Conservation (phyloP, 345 rosid genomes). For the Mercurialis annua region DNA sequence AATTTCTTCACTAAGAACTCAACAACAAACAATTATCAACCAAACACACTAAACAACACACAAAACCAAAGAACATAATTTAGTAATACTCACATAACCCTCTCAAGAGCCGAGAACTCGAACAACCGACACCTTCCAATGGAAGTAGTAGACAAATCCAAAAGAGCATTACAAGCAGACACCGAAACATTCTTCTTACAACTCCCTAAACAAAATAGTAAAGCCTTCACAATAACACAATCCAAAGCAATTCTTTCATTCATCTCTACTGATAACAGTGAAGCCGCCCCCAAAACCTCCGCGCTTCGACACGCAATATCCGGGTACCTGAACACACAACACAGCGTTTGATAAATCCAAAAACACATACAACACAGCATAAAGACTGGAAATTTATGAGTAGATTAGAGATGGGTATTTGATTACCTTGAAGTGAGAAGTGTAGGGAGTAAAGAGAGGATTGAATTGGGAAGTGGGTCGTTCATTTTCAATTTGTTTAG, state of each 20-base stretch:
- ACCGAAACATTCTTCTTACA: constrained; percentile 20
- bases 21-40: background rate
- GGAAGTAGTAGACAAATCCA: constrained; percentile 49
- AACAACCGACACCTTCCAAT: constrained; percentile 40
- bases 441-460: constrained; percentile 39
- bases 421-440: constrained; percentile 43
- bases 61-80: background rate
- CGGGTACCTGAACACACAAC: constrained; percentile 12
- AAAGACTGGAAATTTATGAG: background rate
- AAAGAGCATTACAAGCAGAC: constrained; percentile 43
- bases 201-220: constrained; percentile 29
- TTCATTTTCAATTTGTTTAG: constrained; percentile 26
- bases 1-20: background rate
- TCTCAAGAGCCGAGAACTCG: constrained; percentile 36
- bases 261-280: constrained; percentile 36
- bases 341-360: background rate
- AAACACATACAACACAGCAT: no score
- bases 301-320: constrained; percentile 35
- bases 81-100: constrained; percentile 42
- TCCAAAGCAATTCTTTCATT: constrained; percentile 43
- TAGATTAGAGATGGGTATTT: background rate
- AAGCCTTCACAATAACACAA: constrained; percentile 30
- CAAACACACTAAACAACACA: background rate
- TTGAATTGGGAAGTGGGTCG: constrained; percentile 28
- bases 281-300: constrained; percentile 40